Conservation (phyloP, 1,284 basidiomycete species). For the Fistulina hepatica region DNA sequence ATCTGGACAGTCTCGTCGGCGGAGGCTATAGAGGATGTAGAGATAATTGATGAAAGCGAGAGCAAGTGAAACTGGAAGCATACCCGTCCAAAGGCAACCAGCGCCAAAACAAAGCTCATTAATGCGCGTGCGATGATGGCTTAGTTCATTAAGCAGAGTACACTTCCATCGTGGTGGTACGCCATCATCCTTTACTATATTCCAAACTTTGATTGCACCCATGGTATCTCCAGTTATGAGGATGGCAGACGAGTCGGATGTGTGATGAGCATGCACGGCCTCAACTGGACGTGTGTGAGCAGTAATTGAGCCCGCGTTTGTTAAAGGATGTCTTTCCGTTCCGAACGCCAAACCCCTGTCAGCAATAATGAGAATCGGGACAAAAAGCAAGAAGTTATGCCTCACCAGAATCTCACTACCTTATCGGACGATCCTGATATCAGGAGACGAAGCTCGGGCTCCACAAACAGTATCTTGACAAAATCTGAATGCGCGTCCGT, state of each 20-base stretch:
- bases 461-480: slow-evolving; percentile 67
- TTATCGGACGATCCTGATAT: slow-evolving; percentile 90
- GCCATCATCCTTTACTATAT: slow-evolving; percentile 39
- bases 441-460: slow-evolving; percentile 56
- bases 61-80: background rate
- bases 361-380: background rate
- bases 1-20: slow-evolving; percentile 76
- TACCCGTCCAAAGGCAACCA: slow-evolving; percentile 80
- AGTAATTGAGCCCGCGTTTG: slow-evolving; percentile 52
- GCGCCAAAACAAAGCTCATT: slow-evolving; percentile 58
- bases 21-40: slow-evolving; percentile 44
- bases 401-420: slow-evolving; percentile 76
- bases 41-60: background rate
- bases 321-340: slow-evolving; percentile 33
- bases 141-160: slow-evolving; percentile 45
- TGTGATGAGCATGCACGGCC: slow-evolving; percentile 39
- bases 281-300: slow-evolving; percentile 67
- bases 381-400: slow-evolving; percentile 3
- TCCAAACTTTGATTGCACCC: slow-evolving; percentile 73
- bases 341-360: slow-evolving; percentile 50
- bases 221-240: slow-evolving; percentile 81
- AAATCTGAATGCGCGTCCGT: slow-evolving; percentile 81
- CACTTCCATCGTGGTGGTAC: slow-evolving; percentile 40
- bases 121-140: slow-evolving; percentile 70
- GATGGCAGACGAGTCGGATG: slow-evolving; percentile 34